These are phyloP conservation scores for Filosporella fistucella DNA, from an alignment of 495 filamentous ascomycete species.

Conservation along the genomic window DNA sequence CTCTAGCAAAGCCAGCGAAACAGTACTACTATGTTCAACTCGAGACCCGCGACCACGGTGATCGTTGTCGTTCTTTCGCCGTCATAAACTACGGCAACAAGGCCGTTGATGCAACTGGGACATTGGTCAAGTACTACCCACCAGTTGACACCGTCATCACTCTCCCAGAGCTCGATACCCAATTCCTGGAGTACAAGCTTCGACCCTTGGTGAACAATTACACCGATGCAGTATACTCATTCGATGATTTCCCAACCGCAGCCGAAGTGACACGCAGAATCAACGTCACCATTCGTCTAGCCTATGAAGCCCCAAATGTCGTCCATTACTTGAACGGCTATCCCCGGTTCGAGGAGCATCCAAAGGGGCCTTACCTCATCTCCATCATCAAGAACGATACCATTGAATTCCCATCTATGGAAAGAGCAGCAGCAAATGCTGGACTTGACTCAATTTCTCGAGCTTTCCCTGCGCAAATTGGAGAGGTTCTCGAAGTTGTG, in stretches of 20 bases:
- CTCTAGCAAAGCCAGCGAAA: conserved; percentile 29
- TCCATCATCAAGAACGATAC: conserved; percentile 43
- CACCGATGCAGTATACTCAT: neutral
- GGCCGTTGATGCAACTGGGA: neutral
- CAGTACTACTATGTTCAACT: conserved; percentile 47
- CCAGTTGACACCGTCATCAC: conserved; percentile 16
- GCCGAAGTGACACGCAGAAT: conserved; percentile 49
- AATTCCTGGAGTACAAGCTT: conserved; percentile 51
- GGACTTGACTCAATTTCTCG: conserved; percentile 48
- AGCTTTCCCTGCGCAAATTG: conserved; percentile 48
- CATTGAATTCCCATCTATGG: conserved; percentile 34
- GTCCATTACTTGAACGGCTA: conserved; percentile 37
- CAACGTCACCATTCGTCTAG: conserved; percentile 30
- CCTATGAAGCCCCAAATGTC: conserved; percentile 30
- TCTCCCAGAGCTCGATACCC: conserved; percentile 32
- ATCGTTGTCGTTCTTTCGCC: conserved; percentile 39
- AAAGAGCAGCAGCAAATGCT: conserved; percentile 35
- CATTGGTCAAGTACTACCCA: conserved; percentile 1
- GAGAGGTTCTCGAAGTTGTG: conserved; percentile 57
- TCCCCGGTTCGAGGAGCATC: conserved; percentile 40
- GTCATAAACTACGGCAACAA: conserved; percentile 40
- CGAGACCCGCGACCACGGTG: conserved; percentile 41
- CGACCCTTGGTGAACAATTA: conserved; percentile 17
- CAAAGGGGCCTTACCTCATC: conserved; percentile 45
- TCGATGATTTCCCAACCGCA: conserved; percentile 35